Evolutionary conservation across 1,284 basidiomycete species (phyloP).

Genomic region (Ustanciosporium gigantosporum): DNA sequence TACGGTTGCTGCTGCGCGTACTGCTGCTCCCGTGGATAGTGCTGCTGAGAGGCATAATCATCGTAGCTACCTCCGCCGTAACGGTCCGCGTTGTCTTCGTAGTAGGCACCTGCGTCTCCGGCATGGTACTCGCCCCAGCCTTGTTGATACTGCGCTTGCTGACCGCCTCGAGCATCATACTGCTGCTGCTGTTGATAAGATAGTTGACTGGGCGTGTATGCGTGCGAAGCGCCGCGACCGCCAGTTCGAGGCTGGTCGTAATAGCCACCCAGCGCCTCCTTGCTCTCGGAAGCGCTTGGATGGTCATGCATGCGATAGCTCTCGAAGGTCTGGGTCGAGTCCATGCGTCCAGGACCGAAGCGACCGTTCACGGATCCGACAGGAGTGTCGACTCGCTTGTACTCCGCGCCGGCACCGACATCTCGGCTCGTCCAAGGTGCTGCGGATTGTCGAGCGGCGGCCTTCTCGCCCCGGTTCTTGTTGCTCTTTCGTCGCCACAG

Average conservation of each 20-base stretch:
- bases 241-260: conserved; percentile 42
- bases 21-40: conserved; percentile 6
- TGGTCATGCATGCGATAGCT: conserved; percentile 53
- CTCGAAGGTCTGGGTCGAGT: conserved; percentile 47
- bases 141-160: conserved; percentile 29
- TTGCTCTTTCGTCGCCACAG: conserved; percentile 44
- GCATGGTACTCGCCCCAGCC: conserved; percentile 54
- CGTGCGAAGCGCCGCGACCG: conserved; percentile 8
- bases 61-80: conserved; percentile 31
- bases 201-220: conserved; percentile 25
- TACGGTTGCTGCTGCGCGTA: conserved; percentile 17
- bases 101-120: conserved; percentile 51
- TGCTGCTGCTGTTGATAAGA: conserved; percentile 17
- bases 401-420: conserved; percentile 42
- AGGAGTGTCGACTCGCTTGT: conserved; percentile 56
- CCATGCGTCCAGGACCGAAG: conserved; percentile 19
- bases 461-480: conserved; percentile 20
- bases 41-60: conserved; percentile 21
- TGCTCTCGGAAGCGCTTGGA: conserved; percentile 24
- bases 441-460: conserved; percentile 11
- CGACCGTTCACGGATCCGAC: conserved; percentile 31
- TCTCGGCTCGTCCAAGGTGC: conserved; percentile 36
- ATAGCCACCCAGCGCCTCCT: conserved; percentile 43
- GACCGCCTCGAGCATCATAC: neutral
- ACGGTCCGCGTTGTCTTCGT: conserved; percentile 42